Evolutionary conservation across 768 basidiomycete species (phyloP).

Genomic region (Saitozyma podzolica): DNA sequence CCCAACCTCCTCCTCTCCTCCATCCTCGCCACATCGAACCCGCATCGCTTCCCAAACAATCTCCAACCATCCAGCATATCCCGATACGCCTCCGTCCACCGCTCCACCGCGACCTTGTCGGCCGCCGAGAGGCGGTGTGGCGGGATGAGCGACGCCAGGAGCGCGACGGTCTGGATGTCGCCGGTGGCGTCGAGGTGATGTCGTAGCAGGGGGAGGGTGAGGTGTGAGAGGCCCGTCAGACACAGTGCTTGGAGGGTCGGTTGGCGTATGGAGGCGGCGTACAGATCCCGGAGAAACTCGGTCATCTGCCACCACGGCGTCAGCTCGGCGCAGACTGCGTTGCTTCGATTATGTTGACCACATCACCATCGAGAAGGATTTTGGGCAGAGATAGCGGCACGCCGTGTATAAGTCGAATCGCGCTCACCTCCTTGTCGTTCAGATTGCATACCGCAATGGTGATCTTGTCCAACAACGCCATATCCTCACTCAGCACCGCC

Average conservation of each 20-base stretch:
- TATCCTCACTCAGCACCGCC: slow-evolving; percentile 39
- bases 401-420: neutral
- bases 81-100: slow-evolving; percentile 47
- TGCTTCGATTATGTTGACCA: too few species aligned
- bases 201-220: slow-evolving; percentile 32
- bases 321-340: slow-evolving; percentile 1
- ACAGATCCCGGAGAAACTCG: slow-evolving; percentile 36
- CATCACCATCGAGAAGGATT: too few species aligned
- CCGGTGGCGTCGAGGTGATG: slow-evolving; percentile 36
- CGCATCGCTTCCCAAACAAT: slow-evolving; percentile 35
- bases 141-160: slow-evolving; percentile 38
- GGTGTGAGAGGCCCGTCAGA: slow-evolving; percentile 40
- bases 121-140: slow-evolving; percentile 4
- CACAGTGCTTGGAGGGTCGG: slow-evolving; percentile 31
- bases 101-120: slow-evolving; percentile 23
- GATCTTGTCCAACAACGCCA: slow-evolving; percentile 44
- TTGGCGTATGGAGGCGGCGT: slow-evolving; percentile 17
- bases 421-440: slow-evolving; percentile 41
- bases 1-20: slow-evolving; percentile 23
- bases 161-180: slow-evolving; percentile 46
- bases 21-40: slow-evolving; percentile 38
- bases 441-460: slow-evolving; percentile 44
- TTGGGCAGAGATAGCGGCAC: neutral
- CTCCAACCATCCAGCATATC: slow-evolving; percentile 48
- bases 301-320: slow-evolving; percentile 20